Conservation (phyloP, 768 basidiomycete genomes). For the Rhodosporidiobolus sp. region DNA sequence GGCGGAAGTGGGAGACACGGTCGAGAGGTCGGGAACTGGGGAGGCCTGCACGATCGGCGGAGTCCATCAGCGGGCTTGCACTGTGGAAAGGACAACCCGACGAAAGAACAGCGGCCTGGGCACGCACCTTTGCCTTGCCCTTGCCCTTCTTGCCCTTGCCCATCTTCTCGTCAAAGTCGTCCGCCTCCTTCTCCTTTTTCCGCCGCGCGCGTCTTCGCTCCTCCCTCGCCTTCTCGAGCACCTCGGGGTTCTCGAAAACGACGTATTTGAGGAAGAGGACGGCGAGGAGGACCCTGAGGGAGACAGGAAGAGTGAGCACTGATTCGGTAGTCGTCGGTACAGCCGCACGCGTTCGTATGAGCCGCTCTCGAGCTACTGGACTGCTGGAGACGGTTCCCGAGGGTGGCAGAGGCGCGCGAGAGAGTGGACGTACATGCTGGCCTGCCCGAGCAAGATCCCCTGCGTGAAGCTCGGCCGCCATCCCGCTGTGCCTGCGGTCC, state of each 20-base stretch:
- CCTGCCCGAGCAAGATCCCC: conserved; percentile 85
- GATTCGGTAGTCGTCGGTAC: not conserved
- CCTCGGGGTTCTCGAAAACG: conserved; percentile 69
- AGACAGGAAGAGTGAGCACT: not conserved
- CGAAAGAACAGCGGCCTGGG: not conserved
- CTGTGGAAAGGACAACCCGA: no score
- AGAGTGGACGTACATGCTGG: conserved; percentile 75
- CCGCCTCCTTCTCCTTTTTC: conserved; percentile 16
- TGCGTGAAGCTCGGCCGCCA: conserved; percentile 74
- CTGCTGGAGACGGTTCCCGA: no score
- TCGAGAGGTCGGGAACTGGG: not conserved
- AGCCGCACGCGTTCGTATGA: not conserved
- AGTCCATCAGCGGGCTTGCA: not conserved
- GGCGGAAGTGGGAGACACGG: not conserved
- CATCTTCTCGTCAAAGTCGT: not conserved
- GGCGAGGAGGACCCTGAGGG: conserved; percentile 40
- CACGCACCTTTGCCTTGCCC: conserved; percentile 9
- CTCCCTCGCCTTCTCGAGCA: conserved; percentile 2
- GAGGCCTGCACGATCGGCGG: not conserved
- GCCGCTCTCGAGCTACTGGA: not conserved
- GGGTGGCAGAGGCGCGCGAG: conserved; percentile 24
- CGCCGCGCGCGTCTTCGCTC: conserved; percentile 2
- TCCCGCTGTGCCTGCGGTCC: not conserved
- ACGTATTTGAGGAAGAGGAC: conserved; percentile 83
- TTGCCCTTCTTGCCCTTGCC: conserved; percentile 12